Conservation (phyloP, 495 filamentous ascomycete species). For the Penicillium canescens region DNA sequence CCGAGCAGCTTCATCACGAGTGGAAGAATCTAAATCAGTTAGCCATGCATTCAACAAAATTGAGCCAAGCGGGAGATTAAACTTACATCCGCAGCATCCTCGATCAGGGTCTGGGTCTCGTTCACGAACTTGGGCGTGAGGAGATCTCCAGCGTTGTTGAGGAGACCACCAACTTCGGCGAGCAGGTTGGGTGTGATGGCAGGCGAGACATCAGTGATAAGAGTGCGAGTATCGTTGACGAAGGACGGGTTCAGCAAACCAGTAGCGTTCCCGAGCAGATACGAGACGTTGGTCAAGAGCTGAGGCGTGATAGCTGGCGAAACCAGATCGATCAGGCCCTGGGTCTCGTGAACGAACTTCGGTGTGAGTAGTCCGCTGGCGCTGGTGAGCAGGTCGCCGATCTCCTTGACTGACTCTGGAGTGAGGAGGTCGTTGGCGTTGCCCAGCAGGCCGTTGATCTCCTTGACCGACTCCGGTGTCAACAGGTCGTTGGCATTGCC, state of each 20-base stretch:
- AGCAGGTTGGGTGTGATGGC: conserved; percentile 37
- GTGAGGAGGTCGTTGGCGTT: conserved; percentile 41
- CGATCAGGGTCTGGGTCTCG: conserved; percentile 47
- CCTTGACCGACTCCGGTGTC: conserved; percentile 40
- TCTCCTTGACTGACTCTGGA: conserved; percentile 39
- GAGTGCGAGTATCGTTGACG: conserved; percentile 40
- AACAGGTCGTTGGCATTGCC: conserved; percentile 39
- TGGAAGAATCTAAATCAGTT: conserved; percentile 28
- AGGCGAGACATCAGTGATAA: conserved; percentile 40
- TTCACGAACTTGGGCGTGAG: conserved; percentile 45
- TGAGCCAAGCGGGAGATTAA: neutral
- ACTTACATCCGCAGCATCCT: conserved; percentile 52
- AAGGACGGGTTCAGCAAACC: conserved; percentile 41
- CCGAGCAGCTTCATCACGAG: conserved; percentile 31
- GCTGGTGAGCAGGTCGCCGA: conserved; percentile 39
- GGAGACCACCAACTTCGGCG: conserved; percentile 30
- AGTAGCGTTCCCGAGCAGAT: conserved; percentile 35
- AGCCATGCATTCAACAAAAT: conserved; percentile 5
- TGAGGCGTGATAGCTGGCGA: conserved; percentile 36
- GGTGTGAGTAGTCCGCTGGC: conserved; percentile 37
- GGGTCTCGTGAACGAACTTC: conserved; percentile 37
- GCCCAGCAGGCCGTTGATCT: conserved; percentile 33
- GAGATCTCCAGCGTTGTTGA: conserved; percentile 39
- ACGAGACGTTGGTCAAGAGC: conserved; percentile 20
- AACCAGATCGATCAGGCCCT: conserved; percentile 46